phyloP scores from a whole-genome alignment of 305 asterid species.

The Fraxinus albicans region DNA sequence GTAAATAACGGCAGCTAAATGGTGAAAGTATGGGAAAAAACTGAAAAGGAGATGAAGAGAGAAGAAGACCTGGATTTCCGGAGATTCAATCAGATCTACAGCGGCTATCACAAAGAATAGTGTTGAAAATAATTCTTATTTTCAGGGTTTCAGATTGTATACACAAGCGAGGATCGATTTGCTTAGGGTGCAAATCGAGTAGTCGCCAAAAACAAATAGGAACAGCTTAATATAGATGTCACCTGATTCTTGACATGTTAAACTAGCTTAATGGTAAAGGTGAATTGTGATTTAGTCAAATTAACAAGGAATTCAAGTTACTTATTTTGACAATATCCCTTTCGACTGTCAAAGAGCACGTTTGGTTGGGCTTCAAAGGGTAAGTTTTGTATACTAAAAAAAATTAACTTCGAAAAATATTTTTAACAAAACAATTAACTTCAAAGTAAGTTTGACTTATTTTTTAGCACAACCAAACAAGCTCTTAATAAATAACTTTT shows the following conservation, averaged over 20 bases:
- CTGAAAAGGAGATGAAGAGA: neutral
- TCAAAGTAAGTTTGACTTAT: neutral
- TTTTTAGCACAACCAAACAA: neutral
- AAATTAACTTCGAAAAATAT: neutral
- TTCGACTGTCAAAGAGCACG: neutral
- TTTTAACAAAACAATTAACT: neutral
- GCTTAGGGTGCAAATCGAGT: neutral
- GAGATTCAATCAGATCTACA: neutral
- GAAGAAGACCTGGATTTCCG: neutral
- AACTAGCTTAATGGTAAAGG: neutral
- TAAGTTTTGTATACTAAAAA: neutral
- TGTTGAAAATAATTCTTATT: neutral
- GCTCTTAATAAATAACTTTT: neutral
- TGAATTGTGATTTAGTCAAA: neutral
- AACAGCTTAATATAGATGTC: neutral
- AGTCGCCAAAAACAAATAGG: neutral
- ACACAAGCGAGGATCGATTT: neutral
- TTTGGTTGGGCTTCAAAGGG: neutral
- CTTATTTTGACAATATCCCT: neutral
- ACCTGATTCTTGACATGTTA: neutral
- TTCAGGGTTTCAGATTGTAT: neutral
- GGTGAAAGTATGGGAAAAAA: neutral
- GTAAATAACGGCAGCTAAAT: neutral
- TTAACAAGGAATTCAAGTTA: neutral
- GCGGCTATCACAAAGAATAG: neutral